Evolutionary conservation across 2,329 filamentous ascomycete species (phyloP), one percentile per base, ranked within the genome.

Genomic region (Sclerotinia trifoliorum): DNA sequence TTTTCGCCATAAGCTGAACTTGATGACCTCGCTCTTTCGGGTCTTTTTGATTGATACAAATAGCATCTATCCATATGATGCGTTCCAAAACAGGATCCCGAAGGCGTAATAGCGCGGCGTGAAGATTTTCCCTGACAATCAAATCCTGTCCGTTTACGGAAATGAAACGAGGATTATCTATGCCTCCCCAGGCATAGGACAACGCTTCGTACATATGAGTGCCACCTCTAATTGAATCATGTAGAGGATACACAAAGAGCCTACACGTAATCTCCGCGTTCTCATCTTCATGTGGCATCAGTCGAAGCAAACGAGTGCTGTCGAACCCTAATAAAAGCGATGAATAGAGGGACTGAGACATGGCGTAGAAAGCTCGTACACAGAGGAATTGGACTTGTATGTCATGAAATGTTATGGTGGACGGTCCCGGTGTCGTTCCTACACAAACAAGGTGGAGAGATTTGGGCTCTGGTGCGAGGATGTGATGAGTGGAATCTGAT

Each of bases 181-280:
- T 3, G n/a, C n/a, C 35, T 17, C 56, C 56, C 56, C 56, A 60
- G 21, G 17, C 56, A 19, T 60, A 60, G 5, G 56, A 60, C 26
- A 60, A 60, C 44, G 56, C n/a, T 24, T 60, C 56, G 15, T 60
- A 71, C 19, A 61, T 62, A 63, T 70, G 67, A 48, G 48, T 66
- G 26, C 66, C n/a, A 39, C 35, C 35, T 66, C 52, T 65, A 7
- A 66, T 26, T 2, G 55, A 56, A 35, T 69, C 64, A 35, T 73
- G 58, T 60, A 73, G 65, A 68, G 68, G 54, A 57, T 70, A 72
- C 8, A 71, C 48, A 35, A 69, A 68, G 39, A 67, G 49, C 19
- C 19, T 19, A 26, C 54, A 52, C 0, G 54, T 35, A n/a, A 63
- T 54, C 44, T 11, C 19, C 8, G 49, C 65, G n/a, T 35, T 57